Evolutionary conservation across 495 filamentous ascomycete species (phyloP).

Genomic region (Aspergillus mulundensis): DNA sequence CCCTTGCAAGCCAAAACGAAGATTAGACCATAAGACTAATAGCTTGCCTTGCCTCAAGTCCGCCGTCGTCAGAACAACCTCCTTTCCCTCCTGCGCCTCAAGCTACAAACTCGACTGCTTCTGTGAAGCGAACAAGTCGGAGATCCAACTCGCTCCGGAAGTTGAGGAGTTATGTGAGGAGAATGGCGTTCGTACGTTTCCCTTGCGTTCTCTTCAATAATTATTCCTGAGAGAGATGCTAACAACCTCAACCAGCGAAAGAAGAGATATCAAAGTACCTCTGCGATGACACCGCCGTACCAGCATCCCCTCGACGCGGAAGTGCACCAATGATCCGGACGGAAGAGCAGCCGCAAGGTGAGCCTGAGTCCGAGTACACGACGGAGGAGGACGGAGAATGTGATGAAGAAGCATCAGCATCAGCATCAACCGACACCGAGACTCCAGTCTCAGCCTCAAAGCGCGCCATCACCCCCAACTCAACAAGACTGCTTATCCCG

Average conservation of each 20-base stretch:
- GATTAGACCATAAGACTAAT: too few relatives aligned
- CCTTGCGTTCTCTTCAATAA: not conserved
- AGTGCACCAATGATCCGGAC: slow-evolving; percentile 10
- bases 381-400: not conserved
- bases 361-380: not conserved
- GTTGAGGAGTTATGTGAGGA: slow-evolving; percentile 2
- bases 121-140: slow-evolving; percentile 2
- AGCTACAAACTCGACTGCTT: slow-evolving; percentile 15
- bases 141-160: not conserved
- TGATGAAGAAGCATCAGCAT: not conserved
- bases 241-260: not conserved
- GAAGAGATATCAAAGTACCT: slow-evolving; percentile 7
- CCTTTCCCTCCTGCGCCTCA: slow-evolving; percentile 8
- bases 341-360: not conserved
- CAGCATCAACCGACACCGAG: not conserved
- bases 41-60: too few relatives aligned
- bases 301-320: slow-evolving; percentile 9
- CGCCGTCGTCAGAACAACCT: slow-evolving; percentile 5
- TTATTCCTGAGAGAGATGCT: too few relatives aligned
- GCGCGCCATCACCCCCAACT: not conserved
- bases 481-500: not conserved
- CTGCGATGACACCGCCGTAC: slow-evolving; percentile 9
- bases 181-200: slow-evolving; percentile 15
- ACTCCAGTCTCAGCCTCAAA: not conserved
- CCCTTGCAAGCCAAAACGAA: not conserved